Evolutionary conservation across 805 yeast species (phyloP), one percentile per base, ranked within the genome.

Genomic region (Zygoascus biomembranicola): DNA sequence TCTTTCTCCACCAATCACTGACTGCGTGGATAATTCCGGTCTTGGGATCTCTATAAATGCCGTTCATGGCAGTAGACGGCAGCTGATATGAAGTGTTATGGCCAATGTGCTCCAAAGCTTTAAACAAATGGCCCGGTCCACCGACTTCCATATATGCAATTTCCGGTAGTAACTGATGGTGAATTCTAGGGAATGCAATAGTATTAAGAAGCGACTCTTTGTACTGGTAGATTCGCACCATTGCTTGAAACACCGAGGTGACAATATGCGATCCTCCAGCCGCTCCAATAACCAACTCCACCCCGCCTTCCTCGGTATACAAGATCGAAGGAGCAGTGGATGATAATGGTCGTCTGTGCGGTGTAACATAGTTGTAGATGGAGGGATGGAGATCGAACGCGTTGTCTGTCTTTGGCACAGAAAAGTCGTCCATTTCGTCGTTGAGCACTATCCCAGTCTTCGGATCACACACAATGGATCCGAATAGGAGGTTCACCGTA

Each of bases 381-480:
- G 96, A 87, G 0, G 99, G 96, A 9, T 80, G 78, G 49, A 92
- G 76, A 26, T 84, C 85, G 69, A 90, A 92, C 14, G 89, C 84
- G 67, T 92, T 92, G 16, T 78, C 73, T 8, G 76, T 71, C 14
- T 78, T 73, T 1, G 94, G 90, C 32, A 79, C 73, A 8, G 96
- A 85, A 63, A 92, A 92, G 66, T 92, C 98, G 68, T 92, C 97
- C 97, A 92, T 90, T 67, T 92, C 89, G 61, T 88, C 82, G 70
- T 92, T 92, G 63, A 92, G 70, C 9, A 92, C 76, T 8, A 92
- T 72, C 1, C 97, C 98, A 0, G 98, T 90, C 1, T 55, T 66
- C 1, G 84, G 82, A 66, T 92, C 97, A 65, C 84, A 86, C 5
- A 92, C 84, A 60, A 81, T 65, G 11, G 94, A 82, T 0, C 99